Evolutionary conservation across 257 asterid genomes (phyloP).

Genomic region (Solanum etuberosum): DNA sequence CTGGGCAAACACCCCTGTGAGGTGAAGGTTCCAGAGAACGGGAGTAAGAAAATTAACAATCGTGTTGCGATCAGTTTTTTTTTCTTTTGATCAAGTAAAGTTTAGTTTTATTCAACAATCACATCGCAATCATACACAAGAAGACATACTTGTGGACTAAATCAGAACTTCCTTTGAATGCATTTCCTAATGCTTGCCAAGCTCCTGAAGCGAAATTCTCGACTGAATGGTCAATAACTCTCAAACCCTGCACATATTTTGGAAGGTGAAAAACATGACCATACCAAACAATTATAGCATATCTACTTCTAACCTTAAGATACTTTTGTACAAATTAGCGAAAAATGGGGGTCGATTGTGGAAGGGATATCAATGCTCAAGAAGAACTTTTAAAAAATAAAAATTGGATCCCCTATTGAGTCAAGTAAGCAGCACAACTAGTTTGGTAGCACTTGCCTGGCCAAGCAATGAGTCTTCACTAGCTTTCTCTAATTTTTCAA

Average conservation of each 20-base stretch:
- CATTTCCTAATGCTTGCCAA: conserved; percentile 95
- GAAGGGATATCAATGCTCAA: neutral
- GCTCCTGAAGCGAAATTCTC: conserved; percentile 93
- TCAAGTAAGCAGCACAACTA: neutral
- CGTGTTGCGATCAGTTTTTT: neutral
- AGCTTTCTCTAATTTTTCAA: conserved; percentile 79
- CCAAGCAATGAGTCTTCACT: conserved; percentile 82
- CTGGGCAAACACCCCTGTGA: neutral
- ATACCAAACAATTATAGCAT: neutral
- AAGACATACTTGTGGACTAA: conserved; percentile 44
- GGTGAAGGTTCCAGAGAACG: neutral
- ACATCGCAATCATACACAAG: neutral
- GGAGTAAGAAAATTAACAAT: neutral
- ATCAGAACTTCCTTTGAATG: conserved; percentile 76
- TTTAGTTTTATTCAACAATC: neutral
- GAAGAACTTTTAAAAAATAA: neutral
- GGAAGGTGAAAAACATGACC: neutral
- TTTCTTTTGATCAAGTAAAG: neutral
- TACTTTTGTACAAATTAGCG: neutral
- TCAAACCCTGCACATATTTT: conserved; percentile 62
- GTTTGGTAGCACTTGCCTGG: conserved; percentile 43
- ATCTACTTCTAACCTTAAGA: neutral
- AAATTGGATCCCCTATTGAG: neutral
- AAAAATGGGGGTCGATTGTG: neutral
- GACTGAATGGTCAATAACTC: conserved; percentile 67